Conservation (phyloP, 768 basidiomycete species). For the Lyophyllum semitale region DNA sequence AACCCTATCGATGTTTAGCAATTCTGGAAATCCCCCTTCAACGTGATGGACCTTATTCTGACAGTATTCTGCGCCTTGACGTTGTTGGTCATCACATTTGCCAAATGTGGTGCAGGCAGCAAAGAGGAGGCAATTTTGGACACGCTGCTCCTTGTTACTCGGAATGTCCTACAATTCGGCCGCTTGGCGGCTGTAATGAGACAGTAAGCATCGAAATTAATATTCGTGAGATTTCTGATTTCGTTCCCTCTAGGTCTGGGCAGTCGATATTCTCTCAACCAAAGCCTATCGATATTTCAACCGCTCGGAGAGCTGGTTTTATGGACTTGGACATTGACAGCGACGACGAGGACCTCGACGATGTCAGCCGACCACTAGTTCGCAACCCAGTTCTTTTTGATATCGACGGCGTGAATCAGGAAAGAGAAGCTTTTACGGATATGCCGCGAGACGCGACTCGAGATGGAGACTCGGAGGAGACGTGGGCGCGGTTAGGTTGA, state of each 20-base stretch:
- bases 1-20: conserved; percentile 50
- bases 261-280: conserved; percentile 88
- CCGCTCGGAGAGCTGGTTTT: conserved; percentile 65
- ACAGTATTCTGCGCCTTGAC: conserved; percentile 91
- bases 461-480: conserved; percentile 65
- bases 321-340: conserved; percentile 77
- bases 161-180: conserved; percentile 92
- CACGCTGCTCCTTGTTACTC: conserved; percentile 86
- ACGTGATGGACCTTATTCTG: conserved; percentile 84
- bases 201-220: conserved; percentile 60
- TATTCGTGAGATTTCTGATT: background rate
- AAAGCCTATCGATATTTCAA: conserved; percentile 82
- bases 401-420: conserved; percentile 23
- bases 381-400: conserved; percentile 69
- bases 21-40: conserved; percentile 97
- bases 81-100: conserved; percentile 83
- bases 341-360: conserved; percentile 60
- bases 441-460: conserved; percentile 64
- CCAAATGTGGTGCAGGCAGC: conserved; percentile 79
- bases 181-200: conserved; percentile 91
- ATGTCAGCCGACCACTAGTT: conserved; percentile 59
- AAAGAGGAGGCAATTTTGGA: conserved; percentile 95
- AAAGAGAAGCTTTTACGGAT: conserved; percentile 40
- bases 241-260: conserved; percentile 58
- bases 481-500: conserved; percentile 71